Evolutionary conservation across 495 filamentous ascomycete genomes (phyloP).

Genomic region (Hyaloscypha hepaticicola): DNA sequence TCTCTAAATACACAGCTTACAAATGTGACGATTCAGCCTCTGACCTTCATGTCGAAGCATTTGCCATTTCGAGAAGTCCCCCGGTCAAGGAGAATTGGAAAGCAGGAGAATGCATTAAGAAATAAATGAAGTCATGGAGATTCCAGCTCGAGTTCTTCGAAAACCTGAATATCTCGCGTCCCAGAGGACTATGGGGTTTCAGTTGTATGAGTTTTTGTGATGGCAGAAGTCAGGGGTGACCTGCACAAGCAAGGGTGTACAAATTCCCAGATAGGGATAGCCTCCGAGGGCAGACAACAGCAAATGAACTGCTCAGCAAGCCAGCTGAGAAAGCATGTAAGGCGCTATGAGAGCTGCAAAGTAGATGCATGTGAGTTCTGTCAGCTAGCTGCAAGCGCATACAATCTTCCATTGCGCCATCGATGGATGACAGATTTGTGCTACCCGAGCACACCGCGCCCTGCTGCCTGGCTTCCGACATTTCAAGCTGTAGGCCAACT

Average conservation of each 20-base stretch:
- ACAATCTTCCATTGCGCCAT: background rate
- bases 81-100: background rate
- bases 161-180: too few species aligned
- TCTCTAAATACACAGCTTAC: background rate
- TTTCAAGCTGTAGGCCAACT: background rate
- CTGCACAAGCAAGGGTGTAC: conserved; percentile 1
- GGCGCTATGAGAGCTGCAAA: background rate
- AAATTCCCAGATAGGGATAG: background rate
- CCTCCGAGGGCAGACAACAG: background rate
- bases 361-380: background rate
- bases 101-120: background rate
- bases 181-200: background rate
- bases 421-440: background rate
- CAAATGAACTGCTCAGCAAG: background rate
- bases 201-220: background rate
- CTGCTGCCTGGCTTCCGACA: background rate
- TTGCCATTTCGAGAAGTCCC: background rate
- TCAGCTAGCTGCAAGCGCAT: background rate
- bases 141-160: background rate
- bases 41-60: background rate
- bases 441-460: background rate
- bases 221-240: background rate
- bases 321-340: conserved; percentile 13
- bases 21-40: background rate
- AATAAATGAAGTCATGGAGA: background rate